phyloP scores from a whole-genome alignment of 768 basidiomycete species.

The Chalciporus chontae region DNA sequence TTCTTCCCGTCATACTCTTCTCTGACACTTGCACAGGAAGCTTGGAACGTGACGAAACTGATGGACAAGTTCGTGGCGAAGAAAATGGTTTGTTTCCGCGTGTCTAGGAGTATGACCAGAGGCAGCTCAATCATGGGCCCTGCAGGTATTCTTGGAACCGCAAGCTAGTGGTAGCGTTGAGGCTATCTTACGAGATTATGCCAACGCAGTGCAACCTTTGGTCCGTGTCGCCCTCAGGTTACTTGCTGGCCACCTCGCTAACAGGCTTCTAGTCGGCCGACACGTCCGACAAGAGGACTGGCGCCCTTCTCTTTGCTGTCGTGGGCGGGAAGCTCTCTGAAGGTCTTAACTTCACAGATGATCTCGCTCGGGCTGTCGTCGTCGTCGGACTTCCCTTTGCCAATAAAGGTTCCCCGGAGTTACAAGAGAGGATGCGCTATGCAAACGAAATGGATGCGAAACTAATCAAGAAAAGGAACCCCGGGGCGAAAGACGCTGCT shows the following conservation, averaged over 20 bases:
- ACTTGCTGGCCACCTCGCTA: too few relatives aligned
- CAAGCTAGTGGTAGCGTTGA: slow-evolving; percentile 72
- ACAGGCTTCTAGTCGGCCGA: slow-evolving; percentile 15
- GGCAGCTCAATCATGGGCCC: too few relatives aligned
- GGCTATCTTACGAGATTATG: slow-evolving; percentile 68
- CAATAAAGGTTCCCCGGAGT: slow-evolving; percentile 85
- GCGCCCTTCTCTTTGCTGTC: slow-evolving; percentile 88
- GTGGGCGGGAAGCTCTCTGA: slow-evolving; percentile 98
- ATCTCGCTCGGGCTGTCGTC: slow-evolving; percentile 80
- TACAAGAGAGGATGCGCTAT: slow-evolving; percentile 89
- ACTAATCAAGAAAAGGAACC: slow-evolving; percentile 30
- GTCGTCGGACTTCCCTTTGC: slow-evolving; percentile 92
- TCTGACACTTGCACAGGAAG: slow-evolving; percentile 58
- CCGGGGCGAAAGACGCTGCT: slow-evolving; percentile 60
- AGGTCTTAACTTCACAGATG: slow-evolving; percentile 75
- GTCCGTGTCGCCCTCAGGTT: slow-evolving; percentile 10
- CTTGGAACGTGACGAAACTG: slow-evolving; percentile 64
- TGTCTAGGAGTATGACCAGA: too few relatives aligned
- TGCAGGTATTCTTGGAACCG: slow-evolving; percentile 87
- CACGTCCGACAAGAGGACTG: slow-evolving; percentile 36
- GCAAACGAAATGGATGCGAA: slow-evolving; percentile 60
- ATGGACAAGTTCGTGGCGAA: slow-evolving; percentile 60
- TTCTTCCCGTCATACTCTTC: slow-evolving; percentile 94
- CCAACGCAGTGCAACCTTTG: slow-evolving; percentile 39
- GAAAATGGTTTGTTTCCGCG: slow-evolving; percentile 58